Evolutionary conservation across 1,139 yeast species (phyloP).

Genomic region (Zygotorulaspora mrakii): DNA sequence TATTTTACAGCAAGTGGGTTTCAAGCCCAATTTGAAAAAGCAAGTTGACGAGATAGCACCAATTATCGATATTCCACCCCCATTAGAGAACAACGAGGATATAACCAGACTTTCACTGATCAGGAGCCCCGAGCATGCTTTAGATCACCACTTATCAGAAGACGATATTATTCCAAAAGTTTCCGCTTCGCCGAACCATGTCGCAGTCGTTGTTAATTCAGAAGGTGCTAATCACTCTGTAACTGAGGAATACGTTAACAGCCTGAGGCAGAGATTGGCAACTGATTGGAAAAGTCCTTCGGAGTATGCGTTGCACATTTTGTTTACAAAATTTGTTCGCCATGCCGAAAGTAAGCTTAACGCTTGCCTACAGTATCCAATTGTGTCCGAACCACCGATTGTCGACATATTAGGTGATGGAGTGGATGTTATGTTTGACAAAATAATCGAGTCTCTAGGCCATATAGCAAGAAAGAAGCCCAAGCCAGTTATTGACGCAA

Average conservation of each 20-base stretch:
- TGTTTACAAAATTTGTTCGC: conserved; percentile 92
- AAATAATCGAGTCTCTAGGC: conserved; percentile 79
- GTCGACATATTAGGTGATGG: conserved; percentile 83
- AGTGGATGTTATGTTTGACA: conserved; percentile 79
- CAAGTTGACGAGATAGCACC: conserved; percentile 7
- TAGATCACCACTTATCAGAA: conserved; percentile 1
- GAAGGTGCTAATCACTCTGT: conserved; percentile 18
- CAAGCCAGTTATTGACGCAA: conserved; percentile 93
- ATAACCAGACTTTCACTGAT: conserved; percentile 3
- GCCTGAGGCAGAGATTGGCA: conserved; percentile 47
- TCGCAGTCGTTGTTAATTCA: conserved; percentile 12
- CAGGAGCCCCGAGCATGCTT: not conserved
- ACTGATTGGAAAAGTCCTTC: conserved; percentile 77
- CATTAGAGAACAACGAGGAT: conserved; percentile 12
- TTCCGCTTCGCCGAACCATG: conserved; percentile 8
- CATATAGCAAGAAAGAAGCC: conserved; percentile 88
- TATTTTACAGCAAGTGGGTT: not conserved
- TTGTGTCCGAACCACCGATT: conserved; percentile 74
- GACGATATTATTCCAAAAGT: conserved; percentile 11
- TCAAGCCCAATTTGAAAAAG: not conserved
- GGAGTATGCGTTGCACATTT: conserved; percentile 88
- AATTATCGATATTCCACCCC: conserved; percentile 19
- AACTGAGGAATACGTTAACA: conserved; percentile 28
- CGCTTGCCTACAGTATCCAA: conserved; percentile 63
- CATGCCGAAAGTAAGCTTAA: conserved; percentile 85